Conservation (phyloP, 1,284 basidiomycete species). For the Coniferiporia weirii region DNA sequence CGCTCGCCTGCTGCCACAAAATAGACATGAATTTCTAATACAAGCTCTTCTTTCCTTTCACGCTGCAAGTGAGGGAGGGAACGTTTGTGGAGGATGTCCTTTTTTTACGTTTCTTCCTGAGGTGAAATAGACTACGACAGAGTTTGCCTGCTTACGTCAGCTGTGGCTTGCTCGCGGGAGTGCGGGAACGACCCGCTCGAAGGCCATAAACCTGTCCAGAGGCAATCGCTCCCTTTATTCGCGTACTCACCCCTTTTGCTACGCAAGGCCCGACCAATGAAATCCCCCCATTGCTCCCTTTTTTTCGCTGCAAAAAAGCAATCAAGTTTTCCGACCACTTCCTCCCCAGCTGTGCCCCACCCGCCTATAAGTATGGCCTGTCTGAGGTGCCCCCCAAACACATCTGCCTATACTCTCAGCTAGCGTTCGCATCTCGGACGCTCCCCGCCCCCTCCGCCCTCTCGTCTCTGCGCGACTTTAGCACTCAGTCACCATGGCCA, state of each 20-base stretch:
- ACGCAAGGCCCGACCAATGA: not conserved
- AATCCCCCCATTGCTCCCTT: not conserved
- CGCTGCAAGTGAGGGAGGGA: too few relatives aligned
- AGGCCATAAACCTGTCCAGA: not conserved
- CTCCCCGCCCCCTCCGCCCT: not conserved
- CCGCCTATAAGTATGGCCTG: not conserved
- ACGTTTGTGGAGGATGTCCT: too few relatives aligned
- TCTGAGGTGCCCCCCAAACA: not conserved
- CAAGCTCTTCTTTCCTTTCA: too few relatives aligned
- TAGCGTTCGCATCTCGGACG: not conserved
- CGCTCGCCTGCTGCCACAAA: too few relatives aligned
- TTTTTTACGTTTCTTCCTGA: too few relatives aligned
- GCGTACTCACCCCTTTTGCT: not conserved
- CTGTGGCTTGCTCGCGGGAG: not conserved
- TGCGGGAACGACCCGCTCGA: not conserved
- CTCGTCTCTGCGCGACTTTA: not conserved
- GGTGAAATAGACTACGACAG: too few relatives aligned
- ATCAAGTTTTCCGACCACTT: not conserved
- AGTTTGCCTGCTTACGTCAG: not conserved
- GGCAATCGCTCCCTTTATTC: not conserved
- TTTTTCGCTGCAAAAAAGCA: not conserved
- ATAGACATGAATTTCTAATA: too few relatives aligned
- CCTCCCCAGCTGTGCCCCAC: not conserved
- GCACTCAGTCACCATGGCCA: not conserved
- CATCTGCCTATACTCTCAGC: not conserved